Evolutionary conservation across 306 rosid species (phyloP).

Genomic region (Cicer pinnatifidum): DNA sequence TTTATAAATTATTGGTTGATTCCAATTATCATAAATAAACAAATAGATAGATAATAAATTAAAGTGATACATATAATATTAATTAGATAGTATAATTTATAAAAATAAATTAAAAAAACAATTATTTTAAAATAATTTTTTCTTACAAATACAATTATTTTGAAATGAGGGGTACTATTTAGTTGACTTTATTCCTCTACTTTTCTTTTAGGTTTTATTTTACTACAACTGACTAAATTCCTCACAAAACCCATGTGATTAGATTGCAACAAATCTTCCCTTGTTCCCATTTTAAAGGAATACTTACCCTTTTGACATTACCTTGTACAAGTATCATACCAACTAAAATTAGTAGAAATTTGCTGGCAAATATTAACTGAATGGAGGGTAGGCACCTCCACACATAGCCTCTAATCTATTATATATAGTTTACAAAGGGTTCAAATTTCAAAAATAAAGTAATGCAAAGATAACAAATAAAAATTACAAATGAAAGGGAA

Average conservation of each 20-base stretch:
- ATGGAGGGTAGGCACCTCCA: constrained; percentile 30
- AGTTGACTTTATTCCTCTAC: background rate
- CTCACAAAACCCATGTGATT: constrained; percentile 17
- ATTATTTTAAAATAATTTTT: too few species aligned
- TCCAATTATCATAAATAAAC: too few species aligned
- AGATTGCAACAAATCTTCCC: background rate
- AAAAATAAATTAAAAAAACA: too few species aligned
- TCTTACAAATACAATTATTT: too few species aligned
- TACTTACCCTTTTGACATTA: background rate
- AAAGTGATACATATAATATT: too few species aligned
- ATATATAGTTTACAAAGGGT: background rate
- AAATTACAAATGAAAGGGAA: constrained; percentile 53
- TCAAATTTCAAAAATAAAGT: constrained; percentile 37
- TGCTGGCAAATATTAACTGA: background rate
- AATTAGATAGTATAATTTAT: too few species aligned
- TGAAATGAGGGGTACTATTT: too few species aligned
- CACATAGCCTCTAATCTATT: background rate
- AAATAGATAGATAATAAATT: too few species aligned
- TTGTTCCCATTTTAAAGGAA: constrained; percentile 8
- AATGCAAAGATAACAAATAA: constrained; percentile 48
- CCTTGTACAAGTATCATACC: constrained; percentile 31
- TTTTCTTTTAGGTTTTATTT: background rate
- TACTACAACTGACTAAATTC: background rate
- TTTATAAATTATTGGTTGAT: too few species aligned
- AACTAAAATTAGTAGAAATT: constrained; percentile 34